Conservation (phyloP, 805 yeast genomes). For the Yarrowia divulgata region DNA sequence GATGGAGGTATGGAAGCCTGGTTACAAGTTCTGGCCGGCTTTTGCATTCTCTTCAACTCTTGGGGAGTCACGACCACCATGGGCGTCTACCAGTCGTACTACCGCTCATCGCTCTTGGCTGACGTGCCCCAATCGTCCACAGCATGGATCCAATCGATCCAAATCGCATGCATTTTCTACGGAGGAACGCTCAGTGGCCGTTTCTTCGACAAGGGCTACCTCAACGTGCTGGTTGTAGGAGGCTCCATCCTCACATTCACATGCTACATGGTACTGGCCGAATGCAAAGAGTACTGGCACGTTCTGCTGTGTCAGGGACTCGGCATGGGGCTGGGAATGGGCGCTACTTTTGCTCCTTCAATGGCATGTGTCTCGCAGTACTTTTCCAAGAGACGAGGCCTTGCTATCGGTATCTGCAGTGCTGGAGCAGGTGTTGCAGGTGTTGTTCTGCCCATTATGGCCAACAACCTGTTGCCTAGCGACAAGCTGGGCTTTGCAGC, state of each 20-base stretch:
- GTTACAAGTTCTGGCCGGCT: constrained; percentile 58
- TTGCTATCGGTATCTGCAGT: constrained; percentile 45
- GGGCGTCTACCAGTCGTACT: constrained; percentile 63
- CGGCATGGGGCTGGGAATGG: constrained; percentile 56
- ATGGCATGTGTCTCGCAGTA: constrained; percentile 45
- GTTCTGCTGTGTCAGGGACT: constrained; percentile 62
- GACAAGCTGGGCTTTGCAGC: constrained; percentile 54
- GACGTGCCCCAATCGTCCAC: constrained; percentile 56
- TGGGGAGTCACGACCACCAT: constrained; percentile 67
- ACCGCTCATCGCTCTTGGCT: constrained; percentile 52
- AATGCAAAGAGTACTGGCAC: constrained; percentile 57
- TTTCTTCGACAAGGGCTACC: constrained; percentile 47
- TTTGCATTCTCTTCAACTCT: constrained; percentile 56
- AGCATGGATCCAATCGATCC: constrained; percentile 54
- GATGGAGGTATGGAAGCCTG: constrained; percentile 58
- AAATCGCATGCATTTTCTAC: constrained; percentile 44
- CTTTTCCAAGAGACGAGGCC: constrained; percentile 43
- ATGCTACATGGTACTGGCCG: constrained; percentile 49
- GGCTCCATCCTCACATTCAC: constrained; percentile 46
- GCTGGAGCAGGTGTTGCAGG: constrained; percentile 47
- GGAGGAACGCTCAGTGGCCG: constrained; percentile 48
- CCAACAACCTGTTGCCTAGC: constrained; percentile 52
- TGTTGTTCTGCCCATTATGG: constrained; percentile 50
- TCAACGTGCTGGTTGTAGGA: constrained; percentile 44
- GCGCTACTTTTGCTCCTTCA: constrained; percentile 42